Percentiles rank a stretch among this genome's conserved stretches.
These are phyloP conservation scores for Paecilomyces variotii DNA, from an alignment of 2,329 filamentous ascomycete genomes.

Conservation along the genomic window DNA sequence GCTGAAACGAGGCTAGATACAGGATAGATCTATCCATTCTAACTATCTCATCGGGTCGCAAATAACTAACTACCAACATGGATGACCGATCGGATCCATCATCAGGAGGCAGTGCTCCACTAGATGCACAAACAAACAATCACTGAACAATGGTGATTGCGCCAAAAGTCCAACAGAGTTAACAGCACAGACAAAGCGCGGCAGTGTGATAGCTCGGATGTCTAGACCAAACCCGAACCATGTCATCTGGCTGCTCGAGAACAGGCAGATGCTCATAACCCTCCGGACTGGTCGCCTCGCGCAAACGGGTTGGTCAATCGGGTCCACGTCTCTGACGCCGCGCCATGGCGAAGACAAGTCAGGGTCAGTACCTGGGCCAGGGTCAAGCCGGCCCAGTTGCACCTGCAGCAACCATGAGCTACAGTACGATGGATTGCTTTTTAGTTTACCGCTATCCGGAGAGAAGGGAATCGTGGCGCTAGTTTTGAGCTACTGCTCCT, in stretches of 20 bases:
- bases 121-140: not conserved
- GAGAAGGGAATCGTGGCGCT: not conserved
- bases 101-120: not conserved
- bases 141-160: not conserved
- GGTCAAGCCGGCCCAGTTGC: not conserved
- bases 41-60: not conserved
- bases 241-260: not conserved
- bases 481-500: not conserved
- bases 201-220: not conserved
- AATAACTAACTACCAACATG: not conserved
- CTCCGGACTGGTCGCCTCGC: constrained; percentile 2
- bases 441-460: not conserved
- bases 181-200: not conserved
- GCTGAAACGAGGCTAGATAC: not conserved
- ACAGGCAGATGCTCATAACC: constrained; percentile 1
- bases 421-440: not conserved
- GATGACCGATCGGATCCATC: not conserved
- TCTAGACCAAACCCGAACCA: not conserved
- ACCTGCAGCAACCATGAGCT: not conserved
- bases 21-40: not conserved
- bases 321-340: not conserved
- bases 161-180: not conserved
- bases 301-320: not conserved
- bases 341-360: not conserved
- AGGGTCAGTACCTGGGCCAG: not conserved